These are phyloP conservation scores for Hypomyces perniciosus DNA, from an alignment of 2,329 filamentous ascomycete species.

Conservation along the genomic window DNA sequence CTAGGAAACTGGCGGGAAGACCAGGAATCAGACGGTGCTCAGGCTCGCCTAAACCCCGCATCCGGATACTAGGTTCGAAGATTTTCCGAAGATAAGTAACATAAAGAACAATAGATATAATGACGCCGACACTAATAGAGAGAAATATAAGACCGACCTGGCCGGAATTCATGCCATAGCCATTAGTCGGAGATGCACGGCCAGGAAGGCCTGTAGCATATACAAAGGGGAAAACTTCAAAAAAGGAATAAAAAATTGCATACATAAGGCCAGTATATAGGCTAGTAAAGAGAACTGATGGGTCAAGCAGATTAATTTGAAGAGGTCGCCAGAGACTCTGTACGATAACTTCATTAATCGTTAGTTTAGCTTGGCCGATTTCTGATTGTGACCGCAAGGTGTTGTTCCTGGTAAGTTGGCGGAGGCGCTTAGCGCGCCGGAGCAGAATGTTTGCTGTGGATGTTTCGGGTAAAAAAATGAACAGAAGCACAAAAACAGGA, in stretches of 20 bases:
- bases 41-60: slow-evolving; percentile 12
- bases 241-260: slow-evolving; percentile 52
- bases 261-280: slow-evolving; percentile 42
- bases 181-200: no score
- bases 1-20: slow-evolving; percentile 49
- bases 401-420: slow-evolving; percentile 22
- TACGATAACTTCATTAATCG: slow-evolving; percentile 13
- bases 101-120: slow-evolving; percentile 42
- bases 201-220: slow-evolving; percentile 35
- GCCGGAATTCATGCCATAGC: slow-evolving; percentile 44
- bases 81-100: slow-evolving; percentile 15
- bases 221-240: slow-evolving; percentile 54
- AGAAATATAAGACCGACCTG: slow-evolving; percentile 58
- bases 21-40: slow-evolving; percentile 17
- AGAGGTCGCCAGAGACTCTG: slow-evolving; percentile 23
- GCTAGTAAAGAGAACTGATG: slow-evolving; percentile 26
- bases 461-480: slow-evolving; percentile 54
- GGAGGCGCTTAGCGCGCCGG: slow-evolving; percentile 48
- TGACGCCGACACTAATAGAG: slow-evolving; percentile 50
- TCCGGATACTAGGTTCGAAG: slow-evolving; percentile 7
- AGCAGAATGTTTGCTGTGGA: slow-evolving; percentile 48
- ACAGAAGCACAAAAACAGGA: slow-evolving; percentile 47
- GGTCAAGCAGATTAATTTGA: slow-evolving; percentile 28
- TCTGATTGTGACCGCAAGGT: slow-evolving; percentile 17
- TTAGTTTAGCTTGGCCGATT: slow-evolving; percentile 18